Conservation (phyloP, 2,329 filamentous ascomycete genomes). For the Rhynchosporium graminicola region DNA sequence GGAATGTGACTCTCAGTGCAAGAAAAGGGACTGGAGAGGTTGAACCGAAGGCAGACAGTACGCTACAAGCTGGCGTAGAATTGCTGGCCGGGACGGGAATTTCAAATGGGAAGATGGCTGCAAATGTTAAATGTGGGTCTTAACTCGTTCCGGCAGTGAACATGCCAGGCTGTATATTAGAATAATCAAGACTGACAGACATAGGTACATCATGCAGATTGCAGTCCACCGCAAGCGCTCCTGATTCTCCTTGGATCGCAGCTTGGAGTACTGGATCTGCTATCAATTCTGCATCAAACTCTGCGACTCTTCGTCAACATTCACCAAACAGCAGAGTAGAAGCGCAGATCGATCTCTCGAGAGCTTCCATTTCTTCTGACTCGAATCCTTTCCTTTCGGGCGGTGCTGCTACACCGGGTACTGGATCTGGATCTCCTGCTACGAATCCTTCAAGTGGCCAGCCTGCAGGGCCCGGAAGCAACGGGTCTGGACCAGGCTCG, state of each 20-base stretch:
- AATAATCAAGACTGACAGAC: neutral
- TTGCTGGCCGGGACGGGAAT: constrained; percentile 58
- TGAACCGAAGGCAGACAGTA: constrained; percentile 47
- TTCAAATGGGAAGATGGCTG: constrained; percentile 53
- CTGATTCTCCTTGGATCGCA: constrained; percentile 34
- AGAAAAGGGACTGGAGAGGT: constrained; percentile 47
- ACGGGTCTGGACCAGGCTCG: constrained; percentile 11
- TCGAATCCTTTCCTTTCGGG: constrained; percentile 34
- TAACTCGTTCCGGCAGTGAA: neutral
- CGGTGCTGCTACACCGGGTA: constrained; percentile 7
- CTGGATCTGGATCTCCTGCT: constrained; percentile 11
- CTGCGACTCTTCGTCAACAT: constrained; percentile 32
- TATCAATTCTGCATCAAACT: constrained; percentile 27
- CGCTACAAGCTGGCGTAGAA: constrained; percentile 44
- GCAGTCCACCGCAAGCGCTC: constrained; percentile 22
- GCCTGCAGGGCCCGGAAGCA: neutral
- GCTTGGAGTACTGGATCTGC: constrained; percentile 35
- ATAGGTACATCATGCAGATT: constrained; percentile 34
- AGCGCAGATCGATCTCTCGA: constrained; percentile 35
- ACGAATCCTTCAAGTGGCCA: constrained; percentile 13
- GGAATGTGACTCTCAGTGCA: constrained; percentile 58
- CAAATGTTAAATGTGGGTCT: constrained; percentile 54
- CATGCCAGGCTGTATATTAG: neutral
- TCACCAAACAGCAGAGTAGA: constrained; percentile 12
- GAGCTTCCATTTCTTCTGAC: constrained; percentile 30